Percentiles rank a stretch among this genome's conserved stretches.
phyloP scores from a whole-genome alignment of 2,329 filamentous ascomycete genomes.

The Diaporthe sp. region DNA sequence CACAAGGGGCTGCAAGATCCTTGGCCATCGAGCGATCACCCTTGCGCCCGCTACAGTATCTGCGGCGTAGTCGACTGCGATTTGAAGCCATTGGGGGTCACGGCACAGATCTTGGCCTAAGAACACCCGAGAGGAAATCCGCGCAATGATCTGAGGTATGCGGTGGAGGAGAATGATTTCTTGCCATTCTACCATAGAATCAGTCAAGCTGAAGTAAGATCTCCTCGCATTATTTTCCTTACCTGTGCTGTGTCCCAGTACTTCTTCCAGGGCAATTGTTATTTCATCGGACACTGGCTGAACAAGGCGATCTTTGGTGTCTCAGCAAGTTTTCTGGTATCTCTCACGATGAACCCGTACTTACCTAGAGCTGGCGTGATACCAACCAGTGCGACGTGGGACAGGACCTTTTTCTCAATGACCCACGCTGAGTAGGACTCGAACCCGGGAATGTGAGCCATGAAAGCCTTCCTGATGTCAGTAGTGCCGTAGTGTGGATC shows the following conservation, averaged over 20 bases:
- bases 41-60: not conserved
- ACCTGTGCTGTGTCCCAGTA: not conserved
- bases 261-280: not conserved
- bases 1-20: not conserved
- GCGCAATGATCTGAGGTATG: not conserved
- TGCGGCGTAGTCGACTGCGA: not conserved
- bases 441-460: no score
- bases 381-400: no score
- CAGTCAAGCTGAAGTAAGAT: not conserved
- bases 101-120: not conserved
- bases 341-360: no score
- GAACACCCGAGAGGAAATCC: not conserved
- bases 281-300: not conserved
- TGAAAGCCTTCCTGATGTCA: no score
- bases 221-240: not conserved
- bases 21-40: not conserved
- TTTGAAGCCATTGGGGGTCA: not conserved
- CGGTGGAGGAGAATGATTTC: not conserved
- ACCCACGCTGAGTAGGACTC: no score
- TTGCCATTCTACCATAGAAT: not conserved
- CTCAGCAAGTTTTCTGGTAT: not conserved
- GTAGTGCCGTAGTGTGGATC: no score
- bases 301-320: not conserved
- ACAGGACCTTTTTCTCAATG: no score
- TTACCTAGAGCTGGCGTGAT: no score